A percentile compares a stretch with the other conserved stretches of the same genome.
Conservation (phyloP, 805 yeast genomes). For the Priceomyces carsonii region DNA sequence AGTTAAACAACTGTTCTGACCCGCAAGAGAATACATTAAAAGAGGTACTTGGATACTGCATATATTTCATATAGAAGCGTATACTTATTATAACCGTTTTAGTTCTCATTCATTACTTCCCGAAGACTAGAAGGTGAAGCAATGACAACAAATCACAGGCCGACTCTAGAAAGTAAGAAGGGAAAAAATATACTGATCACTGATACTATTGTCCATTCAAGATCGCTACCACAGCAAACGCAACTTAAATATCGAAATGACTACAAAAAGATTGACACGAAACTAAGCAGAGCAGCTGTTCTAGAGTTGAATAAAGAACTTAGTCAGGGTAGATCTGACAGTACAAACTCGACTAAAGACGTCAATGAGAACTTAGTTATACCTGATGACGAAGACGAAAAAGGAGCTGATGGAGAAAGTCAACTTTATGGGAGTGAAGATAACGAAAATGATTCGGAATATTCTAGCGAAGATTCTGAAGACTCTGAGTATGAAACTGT, state of each 20-base stretch:
- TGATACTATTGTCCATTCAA: conserved; percentile 37
- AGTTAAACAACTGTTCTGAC: no score
- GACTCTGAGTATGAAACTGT: conserved; percentile 20
- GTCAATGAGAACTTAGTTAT: conserved; percentile 4
- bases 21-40: no score
- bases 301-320: conserved; percentile 23
- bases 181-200: conserved; percentile 32
- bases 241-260: conserved; percentile 33
- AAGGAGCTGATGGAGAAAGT: neutral
- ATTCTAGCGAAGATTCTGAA: conserved; percentile 1
- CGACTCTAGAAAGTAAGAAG: conserved; percentile 41
- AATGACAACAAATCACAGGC: conserved; percentile 47
- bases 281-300: conserved; percentile 19
- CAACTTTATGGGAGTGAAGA: neutral
- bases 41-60: no score
- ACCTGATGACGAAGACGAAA: neutral
- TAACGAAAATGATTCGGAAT: conserved; percentile 7
- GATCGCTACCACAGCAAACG: conserved; percentile 33
- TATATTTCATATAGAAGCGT: no score
- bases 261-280: conserved; percentile 14
- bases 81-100: no score
- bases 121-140: no score
- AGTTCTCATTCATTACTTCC: no score
- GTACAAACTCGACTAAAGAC: conserved; percentile 2
- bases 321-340: neutral